Conservation (phyloP, 345 rosid genomes). For the Turritis glabra region DNA sequence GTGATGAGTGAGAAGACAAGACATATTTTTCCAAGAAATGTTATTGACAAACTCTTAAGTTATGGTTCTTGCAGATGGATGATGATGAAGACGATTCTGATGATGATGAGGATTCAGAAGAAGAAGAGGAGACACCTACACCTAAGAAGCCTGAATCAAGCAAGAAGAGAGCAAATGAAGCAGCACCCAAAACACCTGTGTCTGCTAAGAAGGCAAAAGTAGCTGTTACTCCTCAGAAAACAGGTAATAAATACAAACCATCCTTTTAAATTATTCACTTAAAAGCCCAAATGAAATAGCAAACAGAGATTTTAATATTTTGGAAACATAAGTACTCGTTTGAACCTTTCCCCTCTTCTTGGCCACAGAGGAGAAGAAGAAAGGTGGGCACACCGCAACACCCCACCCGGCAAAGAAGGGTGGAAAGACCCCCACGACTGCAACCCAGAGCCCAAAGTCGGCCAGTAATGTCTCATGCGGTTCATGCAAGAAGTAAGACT, state of each 20-base stretch:
- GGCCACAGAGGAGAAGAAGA: conserved; percentile 72
- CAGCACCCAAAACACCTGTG: conserved; percentile 58
- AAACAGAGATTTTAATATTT: too few relatives aligned
- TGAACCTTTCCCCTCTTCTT: not conserved
- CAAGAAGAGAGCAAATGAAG: conserved; percentile 64
- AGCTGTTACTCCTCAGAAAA: conserved; percentile 51
- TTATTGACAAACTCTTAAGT: not conserved
- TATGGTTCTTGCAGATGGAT: conserved; percentile 16
- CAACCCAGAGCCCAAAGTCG: conserved; percentile 59
- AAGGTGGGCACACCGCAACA: conserved; percentile 57
- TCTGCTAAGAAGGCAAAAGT: conserved; percentile 64
- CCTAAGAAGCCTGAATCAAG: conserved; percentile 25
- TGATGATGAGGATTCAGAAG: conserved; percentile 41
- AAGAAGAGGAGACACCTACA: conserved; percentile 62
- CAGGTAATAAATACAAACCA: conserved; percentile 42
- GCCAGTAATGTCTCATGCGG: conserved; percentile 64
- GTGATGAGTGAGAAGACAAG: not conserved
- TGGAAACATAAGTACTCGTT: not conserved
- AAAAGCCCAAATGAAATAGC: too few relatives aligned
- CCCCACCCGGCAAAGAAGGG: conserved; percentile 77
- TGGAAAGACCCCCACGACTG: conserved; percentile 36
- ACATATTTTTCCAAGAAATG: not conserved
- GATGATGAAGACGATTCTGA: conserved; percentile 23
- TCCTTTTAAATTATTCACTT: not conserved
- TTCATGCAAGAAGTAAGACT: conserved; percentile 69